Conservation (phyloP, 306 rosid genomes). For the Inga leiocalycina region DNA sequence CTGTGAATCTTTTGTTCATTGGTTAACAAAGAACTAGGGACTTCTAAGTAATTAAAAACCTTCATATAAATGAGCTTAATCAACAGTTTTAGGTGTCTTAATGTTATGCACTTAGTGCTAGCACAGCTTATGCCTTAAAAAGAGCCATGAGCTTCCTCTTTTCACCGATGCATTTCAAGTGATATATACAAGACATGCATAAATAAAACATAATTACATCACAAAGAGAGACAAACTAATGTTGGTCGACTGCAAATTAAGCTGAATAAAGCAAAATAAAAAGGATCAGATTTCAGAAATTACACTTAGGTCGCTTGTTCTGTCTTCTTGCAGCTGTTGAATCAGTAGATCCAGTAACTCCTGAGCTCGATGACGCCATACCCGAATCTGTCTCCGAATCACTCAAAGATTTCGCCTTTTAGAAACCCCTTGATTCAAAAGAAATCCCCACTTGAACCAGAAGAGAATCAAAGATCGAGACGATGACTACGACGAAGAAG, state of each 20-base stretch:
- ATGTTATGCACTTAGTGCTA: slow-evolving; percentile 9
- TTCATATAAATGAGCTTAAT: slow-evolving; percentile 12
- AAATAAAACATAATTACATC: neutral
- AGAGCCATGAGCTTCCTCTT: neutral
- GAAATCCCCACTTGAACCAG: neutral
- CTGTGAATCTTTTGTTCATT: neutral
- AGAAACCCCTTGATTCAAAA: slow-evolving; percentile 3
- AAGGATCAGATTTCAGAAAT: neutral
- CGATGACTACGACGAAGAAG: neutral
- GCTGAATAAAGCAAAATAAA: slow-evolving; percentile 14
- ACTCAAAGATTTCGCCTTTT: slow-evolving; percentile 32
- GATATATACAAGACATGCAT: neutral
- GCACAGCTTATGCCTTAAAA: neutral
- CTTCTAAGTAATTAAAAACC: neutral
- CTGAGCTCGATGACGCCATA: slow-evolving; percentile 81
- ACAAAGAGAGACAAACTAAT: slow-evolving; percentile 4
- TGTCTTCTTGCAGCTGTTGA: slow-evolving; percentile 66
- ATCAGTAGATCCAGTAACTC: slow-evolving; percentile 81
- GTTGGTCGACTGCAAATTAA: slow-evolving; percentile 11
- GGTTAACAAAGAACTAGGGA: neutral
- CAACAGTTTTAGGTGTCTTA: neutral
- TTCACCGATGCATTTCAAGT: neutral
- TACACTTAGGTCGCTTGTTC: slow-evolving; percentile 95
- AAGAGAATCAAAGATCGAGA: neutral
- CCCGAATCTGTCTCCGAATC: slow-evolving; percentile 47